These are phyloP conservation scores for Claviceps paspali DNA, from an alignment of 2,329 filamentous ascomycete genomes.

Conservation along the genomic window DNA sequence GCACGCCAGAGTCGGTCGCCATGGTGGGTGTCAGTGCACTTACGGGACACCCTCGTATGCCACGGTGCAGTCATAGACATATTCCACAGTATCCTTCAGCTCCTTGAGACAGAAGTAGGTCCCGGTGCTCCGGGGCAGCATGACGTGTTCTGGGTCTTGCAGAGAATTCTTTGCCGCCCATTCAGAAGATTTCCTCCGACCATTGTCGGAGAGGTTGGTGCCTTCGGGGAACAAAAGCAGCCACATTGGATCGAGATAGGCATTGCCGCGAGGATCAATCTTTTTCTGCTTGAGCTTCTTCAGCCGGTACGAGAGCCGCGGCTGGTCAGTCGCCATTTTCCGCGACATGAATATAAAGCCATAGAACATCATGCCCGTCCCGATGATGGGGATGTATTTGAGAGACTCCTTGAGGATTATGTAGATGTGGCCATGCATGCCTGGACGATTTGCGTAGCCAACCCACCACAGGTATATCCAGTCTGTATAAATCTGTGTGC, in stretches of 20 bases:
- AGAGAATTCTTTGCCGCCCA: slow-evolving; percentile 68
- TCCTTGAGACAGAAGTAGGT: slow-evolving; percentile 67
- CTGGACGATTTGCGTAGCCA: slow-evolving; percentile 60
- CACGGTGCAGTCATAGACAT: slow-evolving; percentile 85
- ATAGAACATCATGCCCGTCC: slow-evolving; percentile 70
- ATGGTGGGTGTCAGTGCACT: no score
- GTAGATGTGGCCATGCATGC: slow-evolving; percentile 74
- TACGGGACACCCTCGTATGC: slow-evolving; percentile 89
- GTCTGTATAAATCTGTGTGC: slow-evolving; percentile 59
- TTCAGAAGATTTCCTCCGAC: slow-evolving; percentile 50
- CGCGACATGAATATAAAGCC: slow-evolving; percentile 87
- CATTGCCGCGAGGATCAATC: slow-evolving; percentile 34
- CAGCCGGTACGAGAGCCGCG: slow-evolving; percentile 59
- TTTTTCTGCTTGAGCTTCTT: slow-evolving; percentile 48
- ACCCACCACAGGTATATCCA: slow-evolving; percentile 93
- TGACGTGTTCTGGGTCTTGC: slow-evolving; percentile 55
- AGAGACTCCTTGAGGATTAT: slow-evolving; percentile 84
- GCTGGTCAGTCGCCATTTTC: slow-evolving; percentile 70
- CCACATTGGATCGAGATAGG: slow-evolving; percentile 71
- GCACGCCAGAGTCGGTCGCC: no score
- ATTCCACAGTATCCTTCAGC: slow-evolving; percentile 59
- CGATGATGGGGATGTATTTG: slow-evolving; percentile 65
- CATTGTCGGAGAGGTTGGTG: slow-evolving; percentile 62
- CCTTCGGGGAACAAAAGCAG: slow-evolving; percentile 77
- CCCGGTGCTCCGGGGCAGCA: slow-evolving; percentile 69